phyloP scores from a whole-genome alignment of 176 grass and related monocot species.

The bread wheat (Triticum aestivum) region DNA sequence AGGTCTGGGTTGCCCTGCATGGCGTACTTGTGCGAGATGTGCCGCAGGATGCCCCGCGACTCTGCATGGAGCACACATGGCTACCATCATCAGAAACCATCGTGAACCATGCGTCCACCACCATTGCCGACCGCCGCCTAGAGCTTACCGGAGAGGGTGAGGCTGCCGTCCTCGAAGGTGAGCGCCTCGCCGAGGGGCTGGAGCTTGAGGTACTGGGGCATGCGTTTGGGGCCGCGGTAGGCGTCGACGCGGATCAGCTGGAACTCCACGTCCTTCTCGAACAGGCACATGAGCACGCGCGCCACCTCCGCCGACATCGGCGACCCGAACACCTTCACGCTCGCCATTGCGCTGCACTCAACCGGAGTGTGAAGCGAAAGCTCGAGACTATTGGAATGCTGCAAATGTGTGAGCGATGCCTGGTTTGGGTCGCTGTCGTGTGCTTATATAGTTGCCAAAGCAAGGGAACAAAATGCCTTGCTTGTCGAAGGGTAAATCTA shows the following conservation, averaged over 20 bases:
- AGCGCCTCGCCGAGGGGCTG: conserved; percentile 85
- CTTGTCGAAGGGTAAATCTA: conserved; percentile 52
- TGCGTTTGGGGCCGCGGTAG: conserved; percentile 59
- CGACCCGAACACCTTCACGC: conserved; percentile 86
- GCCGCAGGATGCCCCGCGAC: conserved; percentile 73
- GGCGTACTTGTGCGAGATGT: conserved; percentile 74
- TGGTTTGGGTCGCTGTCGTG: neutral
- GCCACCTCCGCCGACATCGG: conserved; percentile 85
- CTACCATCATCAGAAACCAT: neutral
- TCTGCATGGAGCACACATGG: conserved; percentile 35
- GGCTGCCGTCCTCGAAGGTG: conserved; percentile 83
- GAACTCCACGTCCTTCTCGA: conserved; percentile 97
- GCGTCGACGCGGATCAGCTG: conserved; percentile 92
- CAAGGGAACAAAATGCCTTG: conserved; percentile 47
- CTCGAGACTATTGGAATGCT: neutral
- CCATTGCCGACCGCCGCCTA: neutral
- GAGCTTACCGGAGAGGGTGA: conserved; percentile 65
- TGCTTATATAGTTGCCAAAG: conserved; percentile 52
- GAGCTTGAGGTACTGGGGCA: conserved; percentile 94
- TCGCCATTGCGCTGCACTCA: conserved; percentile 19
- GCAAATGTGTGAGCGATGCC: neutral
- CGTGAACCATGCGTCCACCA: neutral
- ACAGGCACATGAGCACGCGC: conserved; percentile 85
- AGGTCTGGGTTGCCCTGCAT: conserved; percentile 66
- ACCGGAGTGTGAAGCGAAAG: neutral